These are phyloP conservation scores for Pilobolus umbonatus DNA, from an alignment of 192 early-diverging fungal genomes.

Conservation along the genomic window DNA sequence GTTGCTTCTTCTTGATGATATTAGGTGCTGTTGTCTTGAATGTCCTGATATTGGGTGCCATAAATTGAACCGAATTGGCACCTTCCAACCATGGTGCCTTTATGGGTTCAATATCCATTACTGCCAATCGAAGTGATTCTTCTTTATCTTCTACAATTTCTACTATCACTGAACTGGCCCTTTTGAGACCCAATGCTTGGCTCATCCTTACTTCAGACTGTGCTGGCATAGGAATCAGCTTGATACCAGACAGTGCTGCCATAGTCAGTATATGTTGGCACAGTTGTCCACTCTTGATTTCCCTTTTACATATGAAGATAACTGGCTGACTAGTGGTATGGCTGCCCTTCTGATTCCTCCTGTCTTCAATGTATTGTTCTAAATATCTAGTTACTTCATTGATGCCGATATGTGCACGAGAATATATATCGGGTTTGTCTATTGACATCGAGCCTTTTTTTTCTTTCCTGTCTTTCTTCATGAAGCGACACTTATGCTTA, in stretches of 20 bases:
- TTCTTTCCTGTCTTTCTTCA: not conserved
- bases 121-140: not conserved
- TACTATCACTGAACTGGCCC: not conserved
- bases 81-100: conserved; percentile 8
- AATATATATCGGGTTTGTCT: conserved; percentile 5
- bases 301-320: conserved; percentile 18
- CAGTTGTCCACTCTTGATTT: conserved; percentile 3
- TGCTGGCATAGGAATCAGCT: not conserved
- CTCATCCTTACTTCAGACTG: not conserved
- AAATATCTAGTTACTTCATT: conserved; percentile 16
- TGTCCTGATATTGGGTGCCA: not conserved
- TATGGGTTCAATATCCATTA: not conserved
- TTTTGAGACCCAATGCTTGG: not conserved
- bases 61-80: not conserved
- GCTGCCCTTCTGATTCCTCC: not conserved
- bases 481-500: not conserved
- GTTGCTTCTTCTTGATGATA: not conserved
- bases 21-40: conserved; percentile 13
- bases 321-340: not conserved
- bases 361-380: conserved; percentile 5
- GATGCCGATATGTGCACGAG: conserved; percentile 4
- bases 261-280: conserved; percentile 14
- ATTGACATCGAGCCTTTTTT: no score
- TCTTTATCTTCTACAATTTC: conserved; percentile 1
- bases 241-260: conserved; percentile 3